phyloP scores from a whole-genome alignment of 1,284 basidiomycete genomes.

The Austroboletus olivaceoglutinosus region DNA sequence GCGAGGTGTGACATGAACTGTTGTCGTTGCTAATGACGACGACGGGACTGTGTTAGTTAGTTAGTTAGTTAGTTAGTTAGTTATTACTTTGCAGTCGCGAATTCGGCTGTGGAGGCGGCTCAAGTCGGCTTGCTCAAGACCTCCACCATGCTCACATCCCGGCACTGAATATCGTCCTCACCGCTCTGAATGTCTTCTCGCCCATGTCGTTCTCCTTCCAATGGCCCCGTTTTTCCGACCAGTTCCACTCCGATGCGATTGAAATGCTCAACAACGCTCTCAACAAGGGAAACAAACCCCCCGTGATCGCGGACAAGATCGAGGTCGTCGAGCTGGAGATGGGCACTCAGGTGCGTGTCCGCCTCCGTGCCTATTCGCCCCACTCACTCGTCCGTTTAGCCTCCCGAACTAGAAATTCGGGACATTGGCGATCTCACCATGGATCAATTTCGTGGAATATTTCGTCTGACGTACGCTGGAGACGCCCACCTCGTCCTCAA shows the following conservation, averaged over 20 bases:
- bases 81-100: background rate
- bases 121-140: conserved; percentile 1
- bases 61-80: too few species aligned
- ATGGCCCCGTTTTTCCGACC: conserved; percentile 96
- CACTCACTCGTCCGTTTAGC: conserved; percentile 46
- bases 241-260: conserved; percentile 92
- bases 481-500: conserved; percentile 95
- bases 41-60: too few species aligned
- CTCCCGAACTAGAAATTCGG: conserved; percentile 95
- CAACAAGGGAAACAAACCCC: conserved; percentile 97
- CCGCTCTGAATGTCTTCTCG: background rate
- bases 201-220: conserved; percentile 96
- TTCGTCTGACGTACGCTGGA: conserved; percentile 92
- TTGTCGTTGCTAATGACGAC: too few species aligned
- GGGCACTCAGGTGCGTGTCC: conserved; percentile 82
- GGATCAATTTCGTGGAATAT: conserved; percentile 97
- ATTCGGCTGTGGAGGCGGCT: too few species aligned
- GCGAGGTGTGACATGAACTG: conserved; percentile 25
- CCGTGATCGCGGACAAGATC: conserved; percentile 96
- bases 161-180: conserved; percentile 7
- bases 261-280: conserved; percentile 92
- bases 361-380: conserved; percentile 6
- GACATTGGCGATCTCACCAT: conserved; percentile 96
- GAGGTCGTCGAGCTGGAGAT: conserved; percentile 97
- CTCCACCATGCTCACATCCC: conserved; percentile 21